Percentiles rank a stretch among this genome's conserved stretches.
Evolutionary conservation across 192 early-diverging fungal genomes (phyloP).

Genomic region (Gaertneriomyces semiglobifer): DNA sequence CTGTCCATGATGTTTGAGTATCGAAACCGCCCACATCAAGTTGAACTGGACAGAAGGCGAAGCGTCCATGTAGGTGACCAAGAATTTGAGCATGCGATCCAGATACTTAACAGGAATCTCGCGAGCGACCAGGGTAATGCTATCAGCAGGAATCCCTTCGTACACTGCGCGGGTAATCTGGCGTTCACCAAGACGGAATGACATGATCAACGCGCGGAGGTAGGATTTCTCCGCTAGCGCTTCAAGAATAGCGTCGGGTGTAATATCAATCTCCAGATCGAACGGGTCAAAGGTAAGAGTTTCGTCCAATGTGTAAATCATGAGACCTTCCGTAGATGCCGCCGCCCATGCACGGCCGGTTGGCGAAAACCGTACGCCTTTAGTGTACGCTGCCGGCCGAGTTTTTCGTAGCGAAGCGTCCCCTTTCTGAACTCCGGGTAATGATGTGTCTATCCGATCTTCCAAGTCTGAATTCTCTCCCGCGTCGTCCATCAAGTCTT

Average conservation of each 20-base stretch:
- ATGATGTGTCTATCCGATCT: conserved; percentile 70
- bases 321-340: conserved; percentile 90
- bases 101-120: conserved; percentile 85
- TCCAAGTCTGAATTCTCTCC: conserved; percentile 82
- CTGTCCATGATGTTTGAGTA: conserved; percentile 72
- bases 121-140: conserved; percentile 66
- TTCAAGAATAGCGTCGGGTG: conserved; percentile 77
- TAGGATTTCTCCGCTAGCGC: conserved; percentile 73
- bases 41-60: conserved; percentile 85
- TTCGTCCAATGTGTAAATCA: conserved; percentile 95
- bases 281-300: conserved; percentile 93
- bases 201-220: conserved; percentile 83
- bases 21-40: conserved; percentile 72
- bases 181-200: conserved; percentile 89
- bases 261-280: conserved; percentile 95
- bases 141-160: conserved; percentile 72
- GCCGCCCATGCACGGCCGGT: conserved; percentile 94
- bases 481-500: conserved; percentile 76
- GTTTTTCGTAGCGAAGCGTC: conserved; percentile 79
- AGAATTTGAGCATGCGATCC: conserved; percentile 76
- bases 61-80: conserved; percentile 74
- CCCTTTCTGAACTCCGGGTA: conserved; percentile 85
- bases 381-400: conserved; percentile 77
- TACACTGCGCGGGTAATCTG: conserved; percentile 73
- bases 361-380: conserved; percentile 86